Conservation (phyloP, 345 rosid genomes). For the Stellera chamaejasme region DNA sequence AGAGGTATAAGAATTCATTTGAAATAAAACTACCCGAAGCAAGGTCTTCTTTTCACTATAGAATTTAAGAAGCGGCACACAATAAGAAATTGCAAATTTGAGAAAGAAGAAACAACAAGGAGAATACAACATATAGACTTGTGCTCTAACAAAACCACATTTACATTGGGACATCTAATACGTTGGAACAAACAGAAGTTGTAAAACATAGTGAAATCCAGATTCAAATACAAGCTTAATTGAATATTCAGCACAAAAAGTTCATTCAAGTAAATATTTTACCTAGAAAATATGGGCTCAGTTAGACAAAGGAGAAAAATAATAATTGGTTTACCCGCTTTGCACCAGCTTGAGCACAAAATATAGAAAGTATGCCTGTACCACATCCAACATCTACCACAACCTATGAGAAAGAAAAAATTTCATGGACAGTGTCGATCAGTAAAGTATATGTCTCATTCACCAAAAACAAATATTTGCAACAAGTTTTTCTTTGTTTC, state of each 20-base stretch:
- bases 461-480: background rate
- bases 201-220: background rate
- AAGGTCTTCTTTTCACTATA: background rate
- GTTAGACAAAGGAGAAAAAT: background rate
- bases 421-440: slow-evolving; percentile 15
- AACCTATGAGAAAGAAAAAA: slow-evolving; percentile 38
- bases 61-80: background rate
- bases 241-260: background rate
- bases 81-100: background rate
- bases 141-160: too few species aligned
- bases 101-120: background rate
- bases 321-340: slow-evolving; percentile 48
- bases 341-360: slow-evolving; percentile 99
- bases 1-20: background rate
- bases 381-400: slow-evolving; percentile 99
- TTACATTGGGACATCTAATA: background rate
- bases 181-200: slow-evolving; percentile 1
- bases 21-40: background rate
- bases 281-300: slow-evolving; percentile 4
- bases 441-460: slow-evolving; percentile 2
- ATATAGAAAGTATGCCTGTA: slow-evolving; percentile 94
- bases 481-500: too few species aligned
- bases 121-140: background rate
- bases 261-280: background rate
- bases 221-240: background rate